Evolutionary conservation across 495 filamentous ascomycete genomes (phyloP).

Genomic region (Hypoxylon crocopeplum): DNA sequence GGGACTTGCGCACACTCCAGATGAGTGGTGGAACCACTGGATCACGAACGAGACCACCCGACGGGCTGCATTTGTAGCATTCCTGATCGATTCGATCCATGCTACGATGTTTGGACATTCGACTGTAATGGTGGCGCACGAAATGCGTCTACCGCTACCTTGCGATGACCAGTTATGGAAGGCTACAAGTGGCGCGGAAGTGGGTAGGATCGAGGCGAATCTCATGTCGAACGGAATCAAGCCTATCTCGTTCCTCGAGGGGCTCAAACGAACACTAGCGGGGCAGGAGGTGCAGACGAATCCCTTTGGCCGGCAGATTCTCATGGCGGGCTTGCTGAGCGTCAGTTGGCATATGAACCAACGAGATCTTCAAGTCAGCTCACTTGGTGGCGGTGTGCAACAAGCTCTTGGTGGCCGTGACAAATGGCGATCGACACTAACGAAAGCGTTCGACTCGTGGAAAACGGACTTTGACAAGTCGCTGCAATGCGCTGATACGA

Average conservation of each 20-base stretch:
- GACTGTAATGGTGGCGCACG: constrained; percentile 95
- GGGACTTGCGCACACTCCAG: constrained; percentile 66
- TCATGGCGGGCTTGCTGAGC: constrained; percentile 93
- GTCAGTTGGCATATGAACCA: constrained; percentile 99
- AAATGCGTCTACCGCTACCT: constrained; percentile 89
- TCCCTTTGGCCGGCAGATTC: constrained; percentile 90
- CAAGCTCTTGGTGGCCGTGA: constrained; percentile 87
- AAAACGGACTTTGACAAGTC: constrained; percentile 90
- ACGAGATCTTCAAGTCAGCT: constrained; percentile 91
- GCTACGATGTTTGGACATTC: constrained; percentile 99
- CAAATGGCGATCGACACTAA: constrained; percentile 89
- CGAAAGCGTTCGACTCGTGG: constrained; percentile 93
- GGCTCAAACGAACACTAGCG: constrained; percentile 87
- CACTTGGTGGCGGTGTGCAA: constrained; percentile 73
- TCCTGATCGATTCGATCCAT: constrained; percentile 94
- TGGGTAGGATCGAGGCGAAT: constrained; percentile 83
- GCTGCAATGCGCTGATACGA: constrained; percentile 57
- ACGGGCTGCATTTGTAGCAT: constrained; percentile 91
- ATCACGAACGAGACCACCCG: constrained; percentile 92
- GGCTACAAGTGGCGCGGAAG: constrained; percentile 86
- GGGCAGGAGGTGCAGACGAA: constrained; percentile 89
- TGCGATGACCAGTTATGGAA: constrained; percentile 96
- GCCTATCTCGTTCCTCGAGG: constrained; percentile 87
- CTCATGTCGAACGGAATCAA: constrained; percentile 84
- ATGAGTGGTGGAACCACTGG: constrained; percentile 97